phyloP scores from a whole-genome alignment of 176 grass and related monocot species.

The Metroxylon sagu region DNA sequence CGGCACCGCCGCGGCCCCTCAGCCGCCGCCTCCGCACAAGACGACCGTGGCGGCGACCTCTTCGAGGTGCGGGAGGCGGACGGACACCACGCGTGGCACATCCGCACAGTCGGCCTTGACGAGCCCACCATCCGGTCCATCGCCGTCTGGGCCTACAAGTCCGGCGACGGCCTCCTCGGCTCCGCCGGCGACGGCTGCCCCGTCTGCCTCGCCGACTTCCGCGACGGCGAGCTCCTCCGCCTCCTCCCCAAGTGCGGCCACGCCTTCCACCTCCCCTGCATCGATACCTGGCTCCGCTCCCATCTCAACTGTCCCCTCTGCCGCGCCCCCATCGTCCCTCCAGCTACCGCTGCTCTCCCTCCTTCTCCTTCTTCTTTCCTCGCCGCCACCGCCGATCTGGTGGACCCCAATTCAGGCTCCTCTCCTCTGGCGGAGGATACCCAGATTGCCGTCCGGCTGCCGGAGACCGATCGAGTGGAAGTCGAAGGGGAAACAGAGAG shows the following conservation, averaged over 20 bases:
- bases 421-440: not conserved
- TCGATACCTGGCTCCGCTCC: conserved; percentile 74
- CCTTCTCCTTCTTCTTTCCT: not conserved
- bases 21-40: not conserved
- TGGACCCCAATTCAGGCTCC: not conserved
- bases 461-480: not conserved
- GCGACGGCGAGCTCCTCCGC: conserved; percentile 66
- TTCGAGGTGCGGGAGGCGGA: not conserved
- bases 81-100: conserved; percentile 75
- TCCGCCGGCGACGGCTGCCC: conserved; percentile 26
- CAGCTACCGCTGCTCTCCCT: not conserved
- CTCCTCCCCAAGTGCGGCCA: conserved; percentile 67
- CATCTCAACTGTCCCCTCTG: conserved; percentile 81
- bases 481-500: no score
- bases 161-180: conserved; percentile 4
- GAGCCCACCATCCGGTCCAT: conserved; percentile 68
- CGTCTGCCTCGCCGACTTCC: conserved; percentile 79
- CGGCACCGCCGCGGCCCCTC: not conserved
- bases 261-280: conserved; percentile 76
- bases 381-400: not conserved
- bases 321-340: conserved; percentile 49
- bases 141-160: conserved; percentile 56
- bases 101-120: conserved; percentile 74
- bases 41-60: not conserved
- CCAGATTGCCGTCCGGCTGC: not conserved